These are phyloP conservation scores for Salix caprea DNA, from an alignment of 345 rosid genomes.

Conservation along the genomic window DNA sequence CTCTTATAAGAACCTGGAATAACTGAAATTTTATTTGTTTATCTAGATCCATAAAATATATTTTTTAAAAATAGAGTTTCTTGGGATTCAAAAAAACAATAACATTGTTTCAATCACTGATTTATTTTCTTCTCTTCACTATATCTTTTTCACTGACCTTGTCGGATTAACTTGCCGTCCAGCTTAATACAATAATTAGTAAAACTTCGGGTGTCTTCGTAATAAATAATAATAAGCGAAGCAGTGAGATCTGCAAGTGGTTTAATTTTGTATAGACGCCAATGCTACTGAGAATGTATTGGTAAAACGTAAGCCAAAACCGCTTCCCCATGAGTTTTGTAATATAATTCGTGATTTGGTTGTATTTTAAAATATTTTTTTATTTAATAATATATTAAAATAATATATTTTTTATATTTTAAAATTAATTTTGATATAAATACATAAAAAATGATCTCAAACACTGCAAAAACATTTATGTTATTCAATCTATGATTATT, in stretches of 20 bases:
- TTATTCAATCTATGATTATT: too few relatives aligned
- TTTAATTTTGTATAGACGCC: constrained; percentile 4
- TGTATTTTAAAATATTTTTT: too few relatives aligned
- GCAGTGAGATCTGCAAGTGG: not conserved
- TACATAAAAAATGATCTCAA: too few relatives aligned
- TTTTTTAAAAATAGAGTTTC: too few relatives aligned
- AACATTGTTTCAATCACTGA: not conserved
- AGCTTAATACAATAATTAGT: not conserved
- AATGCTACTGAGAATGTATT: not conserved
- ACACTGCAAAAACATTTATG: too few relatives aligned
- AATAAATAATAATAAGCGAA: not conserved
- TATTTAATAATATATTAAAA: too few relatives aligned
- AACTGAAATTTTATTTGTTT: too few relatives aligned
- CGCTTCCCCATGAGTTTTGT: not conserved
- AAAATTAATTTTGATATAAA: too few relatives aligned
- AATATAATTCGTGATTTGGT: not conserved
- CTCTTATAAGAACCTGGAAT: fast-evolving
- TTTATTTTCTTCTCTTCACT: not conserved
- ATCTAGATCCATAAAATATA: too few relatives aligned
- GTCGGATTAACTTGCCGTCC: not conserved
- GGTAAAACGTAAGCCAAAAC: constrained; percentile 17
- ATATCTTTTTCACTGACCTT: not conserved
- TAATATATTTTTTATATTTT: too few relatives aligned
- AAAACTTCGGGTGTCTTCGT: not conserved
- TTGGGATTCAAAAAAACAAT: too few relatives aligned